Evolutionary conservation across 2,329 filamentous ascomycete genomes (phyloP), one percentile per base, ranked within the genome.

Genomic region (Daldinia eschscholtzii): DNA sequence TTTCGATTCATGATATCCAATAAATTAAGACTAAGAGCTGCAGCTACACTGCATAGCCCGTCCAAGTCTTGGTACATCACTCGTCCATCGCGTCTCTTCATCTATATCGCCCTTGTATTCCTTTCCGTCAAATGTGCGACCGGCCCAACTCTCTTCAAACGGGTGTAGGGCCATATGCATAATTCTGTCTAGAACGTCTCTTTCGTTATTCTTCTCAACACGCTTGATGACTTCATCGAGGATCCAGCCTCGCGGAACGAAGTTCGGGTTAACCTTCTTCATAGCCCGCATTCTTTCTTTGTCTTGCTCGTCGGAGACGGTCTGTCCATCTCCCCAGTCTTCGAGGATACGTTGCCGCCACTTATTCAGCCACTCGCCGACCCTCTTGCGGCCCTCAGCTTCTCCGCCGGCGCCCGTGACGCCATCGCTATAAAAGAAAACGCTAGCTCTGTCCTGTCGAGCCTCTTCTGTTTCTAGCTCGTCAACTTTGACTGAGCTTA

Each of bases 31-130:
- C 72, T 84, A 97, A 26, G 95, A 98, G 79, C 93, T 97, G 81
- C 96, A 99, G 78, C 93, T 97, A 80, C 96, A 98, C 83, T 98
- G 95, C 88, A 97, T 89, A 37, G 92, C 92, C 73, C 93, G 88
- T 80, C 90, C 89, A 52, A 85, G 85, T 77, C 87, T 89, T 0
- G 95, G 95, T 61, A 97, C 93, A 81, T 98, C 94, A 1, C 92
- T 91, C 73, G 91, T 93, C 84, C 93, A 97, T 70, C 94, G 85
- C 73, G 90, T 85, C 79, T 97, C 95, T 77, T 97, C 93, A 15
- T 89, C 88, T 59, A 82, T 83, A 71, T 96, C 84, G 64, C 88
- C 87, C 65, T 83, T 73, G 83, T 87, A 84, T 71, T 81, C 80
- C 74, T 85, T 76, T 52, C 83, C 81, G 2, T 86, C 80, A 48